Conservation (phyloP, 1,139 yeast genomes). For the Suhomyces choctaworum region DNA sequence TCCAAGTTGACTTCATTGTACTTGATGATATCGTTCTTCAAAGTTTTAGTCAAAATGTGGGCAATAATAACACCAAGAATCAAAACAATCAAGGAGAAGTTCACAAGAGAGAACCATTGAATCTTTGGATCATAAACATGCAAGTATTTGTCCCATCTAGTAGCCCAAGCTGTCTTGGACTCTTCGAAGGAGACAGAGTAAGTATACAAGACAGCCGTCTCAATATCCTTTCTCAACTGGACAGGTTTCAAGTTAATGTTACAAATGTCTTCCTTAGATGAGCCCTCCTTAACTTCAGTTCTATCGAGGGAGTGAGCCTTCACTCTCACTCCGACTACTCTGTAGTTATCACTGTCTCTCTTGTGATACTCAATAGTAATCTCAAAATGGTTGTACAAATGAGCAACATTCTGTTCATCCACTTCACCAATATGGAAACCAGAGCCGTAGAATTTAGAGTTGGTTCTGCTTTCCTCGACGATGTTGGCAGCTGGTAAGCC, state of each 20-base stretch:
- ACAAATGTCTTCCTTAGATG: conserved; percentile 36
- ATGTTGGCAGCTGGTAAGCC: conserved; percentile 87
- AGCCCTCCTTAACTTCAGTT: conserved; percentile 24
- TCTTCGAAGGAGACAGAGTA: conserved; percentile 59
- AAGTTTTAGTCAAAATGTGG: conserved; percentile 75
- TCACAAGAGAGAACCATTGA: conserved; percentile 91
- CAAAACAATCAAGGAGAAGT: conserved; percentile 78
- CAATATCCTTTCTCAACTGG: conserved; percentile 30
- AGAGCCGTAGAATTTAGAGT: conserved; percentile 64
- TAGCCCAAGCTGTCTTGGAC: conserved; percentile 88
- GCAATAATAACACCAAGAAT: conserved; percentile 77
- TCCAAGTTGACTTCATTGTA: conserved; percentile 89
- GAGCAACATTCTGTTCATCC: conserved; percentile 49
- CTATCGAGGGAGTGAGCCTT: conserved; percentile 65
- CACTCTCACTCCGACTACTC: conserved; percentile 91
- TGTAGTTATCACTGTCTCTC: conserved; percentile 63
- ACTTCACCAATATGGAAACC: conserved; percentile 79
- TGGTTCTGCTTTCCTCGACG: conserved; percentile 56
- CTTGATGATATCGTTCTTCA: conserved; percentile 81
- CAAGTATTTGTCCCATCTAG: conserved; percentile 97
- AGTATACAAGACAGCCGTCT: conserved; percentile 37
- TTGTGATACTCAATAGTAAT: conserved; percentile 79
- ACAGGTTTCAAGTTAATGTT: conserved; percentile 31
- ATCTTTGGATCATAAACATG: conserved; percentile 90
- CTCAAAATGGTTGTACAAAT: conserved; percentile 77